Conservation (phyloP, 768 basidiomycete species). For the Exidia glandulosa region DNA sequence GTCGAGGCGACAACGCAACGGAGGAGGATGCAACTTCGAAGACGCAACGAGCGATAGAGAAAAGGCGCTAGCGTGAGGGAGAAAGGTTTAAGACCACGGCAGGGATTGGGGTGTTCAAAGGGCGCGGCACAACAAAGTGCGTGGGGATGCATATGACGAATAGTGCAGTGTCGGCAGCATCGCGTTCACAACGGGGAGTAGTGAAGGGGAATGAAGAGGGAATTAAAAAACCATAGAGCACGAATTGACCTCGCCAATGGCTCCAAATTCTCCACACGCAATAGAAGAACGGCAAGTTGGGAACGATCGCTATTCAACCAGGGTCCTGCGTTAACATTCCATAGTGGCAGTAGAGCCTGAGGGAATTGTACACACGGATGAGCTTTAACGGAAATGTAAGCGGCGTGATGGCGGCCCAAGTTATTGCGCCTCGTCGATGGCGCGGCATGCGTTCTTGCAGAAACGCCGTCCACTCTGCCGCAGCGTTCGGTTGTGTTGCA, state of each 20-base stretch:
- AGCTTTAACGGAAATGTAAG: slow-evolving; percentile 67
- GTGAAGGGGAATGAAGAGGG: neutral
- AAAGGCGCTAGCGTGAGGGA: too few relatives aligned
- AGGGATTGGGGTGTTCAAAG: too few relatives aligned
- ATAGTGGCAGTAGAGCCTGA: too few relatives aligned
- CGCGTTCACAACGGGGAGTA: neutral
- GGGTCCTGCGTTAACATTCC: neutral
- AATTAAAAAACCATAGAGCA: neutral
- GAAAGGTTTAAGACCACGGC: too few relatives aligned
- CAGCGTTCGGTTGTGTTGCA: too few relatives aligned
- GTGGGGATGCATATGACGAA: too few relatives aligned
- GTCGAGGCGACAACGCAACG: neutral
- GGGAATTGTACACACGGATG: slow-evolving; percentile 43
- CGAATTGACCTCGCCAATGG: slow-evolving; percentile 55
- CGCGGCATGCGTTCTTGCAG: slow-evolving; percentile 45
- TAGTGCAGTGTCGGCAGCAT: too few relatives aligned
- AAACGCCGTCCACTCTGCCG: slow-evolving; percentile 1
- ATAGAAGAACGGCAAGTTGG: slow-evolving; percentile 79
- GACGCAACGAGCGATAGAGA: too few relatives aligned
- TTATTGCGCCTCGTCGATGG: slow-evolving; percentile 54
- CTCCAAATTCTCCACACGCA: slow-evolving; percentile 80
- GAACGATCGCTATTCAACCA: slow-evolving; percentile 49
- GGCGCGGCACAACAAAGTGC: too few relatives aligned
- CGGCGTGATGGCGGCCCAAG: slow-evolving; percentile 57
- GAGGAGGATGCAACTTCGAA: neutral